Conservation (phyloP, 2,329 filamentous ascomycete genomes). For the Cercospora sp. region DNA sequence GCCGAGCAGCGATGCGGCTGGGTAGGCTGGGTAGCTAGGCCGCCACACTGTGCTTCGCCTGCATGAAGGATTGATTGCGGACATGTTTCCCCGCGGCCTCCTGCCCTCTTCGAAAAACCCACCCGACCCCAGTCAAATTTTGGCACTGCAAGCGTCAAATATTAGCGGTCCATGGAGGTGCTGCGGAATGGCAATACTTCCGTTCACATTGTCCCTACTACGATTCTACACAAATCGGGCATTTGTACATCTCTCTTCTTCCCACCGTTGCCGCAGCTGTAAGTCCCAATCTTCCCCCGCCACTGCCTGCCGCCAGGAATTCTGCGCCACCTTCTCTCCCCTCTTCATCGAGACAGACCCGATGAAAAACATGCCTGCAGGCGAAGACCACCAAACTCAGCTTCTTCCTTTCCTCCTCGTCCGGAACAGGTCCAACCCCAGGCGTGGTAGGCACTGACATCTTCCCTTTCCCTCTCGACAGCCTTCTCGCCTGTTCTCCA, state of each 20-base stretch:
- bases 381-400: conserved; percentile 63
- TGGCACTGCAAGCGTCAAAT: not conserved
- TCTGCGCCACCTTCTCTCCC: conserved; percentile 25
- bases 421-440: conserved; percentile 39
- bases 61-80: too few species aligned
- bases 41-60: not conserved
- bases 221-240: conserved; percentile 37
- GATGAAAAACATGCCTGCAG: conserved; percentile 70
- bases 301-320: not conserved
- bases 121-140: not conserved
- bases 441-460: conserved; percentile 43
- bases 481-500: conserved; percentile 39
- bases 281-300: not conserved
- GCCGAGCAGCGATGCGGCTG: not conserved
- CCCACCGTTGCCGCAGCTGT: not conserved
- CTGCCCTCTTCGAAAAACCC: too few species aligned
- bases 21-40: not conserved
- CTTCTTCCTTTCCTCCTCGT: conserved; percentile 46
- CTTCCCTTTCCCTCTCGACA: conserved; percentile 58
- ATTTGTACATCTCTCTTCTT: conserved; percentile 33
- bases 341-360: conserved; percentile 61
- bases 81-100: not conserved
- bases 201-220: not conserved
- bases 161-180: not conserved
- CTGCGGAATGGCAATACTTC: not conserved